Percentiles rank a stretch among this genome's conserved stretches.
Evolutionary conservation across 1,139 yeast genomes (phyloP).

Genomic region (Lodderomyces parapsilosis): DNA sequence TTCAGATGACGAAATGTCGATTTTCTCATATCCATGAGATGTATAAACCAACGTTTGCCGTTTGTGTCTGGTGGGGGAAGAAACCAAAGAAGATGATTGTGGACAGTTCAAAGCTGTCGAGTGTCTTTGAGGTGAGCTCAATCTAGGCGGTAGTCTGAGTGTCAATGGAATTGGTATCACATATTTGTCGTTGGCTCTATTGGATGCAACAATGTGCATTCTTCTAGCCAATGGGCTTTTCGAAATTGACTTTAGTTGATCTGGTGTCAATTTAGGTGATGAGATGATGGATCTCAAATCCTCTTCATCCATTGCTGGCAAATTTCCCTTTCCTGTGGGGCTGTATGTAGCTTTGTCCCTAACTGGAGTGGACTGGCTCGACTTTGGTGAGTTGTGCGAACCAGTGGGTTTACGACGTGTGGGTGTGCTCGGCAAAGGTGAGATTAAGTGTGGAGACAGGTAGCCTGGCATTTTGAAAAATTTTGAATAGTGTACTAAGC

Average conservation of each 20-base stretch:
- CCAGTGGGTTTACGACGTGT: background rate
- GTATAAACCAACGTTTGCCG: conserved; percentile 33
- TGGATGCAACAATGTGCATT: conserved; percentile 29
- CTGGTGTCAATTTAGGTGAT: conserved; percentile 18
- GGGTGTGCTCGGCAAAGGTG: background rate
- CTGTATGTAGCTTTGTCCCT: conserved; percentile 21
- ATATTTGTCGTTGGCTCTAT: conserved; percentile 27
- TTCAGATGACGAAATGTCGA: conserved; percentile 25
- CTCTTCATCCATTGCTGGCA: conserved; percentile 19
- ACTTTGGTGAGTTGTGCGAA: conserved; percentile 10
- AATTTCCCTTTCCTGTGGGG: background rate
- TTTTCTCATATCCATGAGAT: conserved; percentile 37
- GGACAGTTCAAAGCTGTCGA: background rate
- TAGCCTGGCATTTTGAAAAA: background rate
- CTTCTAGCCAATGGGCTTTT: conserved; percentile 37
- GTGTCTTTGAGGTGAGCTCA: conserved; percentile 22
- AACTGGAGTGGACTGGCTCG: conserved; percentile 33
- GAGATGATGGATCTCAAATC: conserved; percentile 23
- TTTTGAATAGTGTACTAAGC: background rate
- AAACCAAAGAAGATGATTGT: conserved; percentile 17
- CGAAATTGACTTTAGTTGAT: conserved; percentile 32
- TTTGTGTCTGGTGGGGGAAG: conserved; percentile 15
- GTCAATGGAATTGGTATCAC: conserved; percentile 48
- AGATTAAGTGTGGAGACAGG: background rate
- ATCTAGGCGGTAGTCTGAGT: conserved; percentile 42